Evolutionary conservation across 257 asterid species (phyloP), one percentile per base, ranked within the genome.

Genomic region (Solanum sparsipilum): DNA sequence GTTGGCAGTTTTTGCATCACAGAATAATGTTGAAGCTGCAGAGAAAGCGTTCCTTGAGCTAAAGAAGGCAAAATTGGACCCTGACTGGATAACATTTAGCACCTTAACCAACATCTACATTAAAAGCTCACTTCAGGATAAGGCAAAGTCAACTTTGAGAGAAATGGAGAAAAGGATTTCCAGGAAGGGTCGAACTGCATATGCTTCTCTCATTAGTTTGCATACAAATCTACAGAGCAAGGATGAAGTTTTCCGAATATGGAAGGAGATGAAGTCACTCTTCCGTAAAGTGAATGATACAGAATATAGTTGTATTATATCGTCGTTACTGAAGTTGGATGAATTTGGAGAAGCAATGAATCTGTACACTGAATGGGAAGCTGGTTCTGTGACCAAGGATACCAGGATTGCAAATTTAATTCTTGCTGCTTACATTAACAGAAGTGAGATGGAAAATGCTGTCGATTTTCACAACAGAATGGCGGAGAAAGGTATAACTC

Each of bases 71-170:
- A 93, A 89, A 87, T 79, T 95, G n/a, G 95, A 94, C 87, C 98
- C 99, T 4, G 98, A 94, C 74, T 97, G 99, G 99, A 86, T 97
- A 72, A 97, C 99, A 5, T 92, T 94, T 91, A 97, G 99, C 93
- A 95, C 98, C 52, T n/a, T 97, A 92, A 89, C 98, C 68, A 95
- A 91, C 91, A 91, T 97, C 88, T 97, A 96, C 88, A 91, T 92
- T 84, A 97, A 94, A 91, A 94, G 91, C 86, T 95, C 98, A 7
- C 93, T 93, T 35, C 87, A 16, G 58, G 96, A 95, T 36, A 95
- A 97, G 87, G 99, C 99, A 11, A 93, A 90, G 83, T 88, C 91
- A 6, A 85, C 94, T 27, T 83, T 97, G 88, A 94, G 93, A 88
- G 98, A 95, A 86, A 97, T 97, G 99, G 99, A 97, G 94, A 93